Evolutionary conservation across 352 stramenopile genomes (phyloP).

Genomic region (Pythium pyrilobum): DNA sequence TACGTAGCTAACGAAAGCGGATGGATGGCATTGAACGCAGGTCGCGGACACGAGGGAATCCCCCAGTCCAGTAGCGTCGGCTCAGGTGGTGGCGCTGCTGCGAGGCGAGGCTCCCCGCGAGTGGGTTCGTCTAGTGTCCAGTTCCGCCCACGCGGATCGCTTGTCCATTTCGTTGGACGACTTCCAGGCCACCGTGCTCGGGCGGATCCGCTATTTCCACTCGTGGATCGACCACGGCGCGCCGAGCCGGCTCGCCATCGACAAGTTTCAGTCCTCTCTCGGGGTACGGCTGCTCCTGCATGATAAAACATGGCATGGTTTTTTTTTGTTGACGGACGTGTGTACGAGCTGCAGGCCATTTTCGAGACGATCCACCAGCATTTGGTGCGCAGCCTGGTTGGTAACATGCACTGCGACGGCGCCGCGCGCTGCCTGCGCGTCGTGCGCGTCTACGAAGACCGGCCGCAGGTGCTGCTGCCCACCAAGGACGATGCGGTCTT

Average conservation of each 20-base stretch:
- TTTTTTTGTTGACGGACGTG: not conserved
- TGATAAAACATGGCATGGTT: not conserved
- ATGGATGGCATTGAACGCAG: not conserved
- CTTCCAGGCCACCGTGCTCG: conserved; percentile 32
- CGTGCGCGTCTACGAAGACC: conserved; percentile 37
- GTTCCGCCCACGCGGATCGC: not conserved
- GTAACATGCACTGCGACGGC: conserved; percentile 24
- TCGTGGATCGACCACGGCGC: conserved; percentile 23
- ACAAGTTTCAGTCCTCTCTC: conserved; percentile 34
- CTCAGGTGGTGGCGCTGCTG: not conserved
- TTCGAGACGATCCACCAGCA: conserved; percentile 53
- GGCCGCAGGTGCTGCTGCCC: not conserved
- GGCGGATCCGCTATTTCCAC: conserved; percentile 35
- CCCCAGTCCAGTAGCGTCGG: not conserved
- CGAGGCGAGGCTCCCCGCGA: not conserved
- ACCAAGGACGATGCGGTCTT: conserved; percentile 9
- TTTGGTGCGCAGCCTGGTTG: conserved; percentile 43
- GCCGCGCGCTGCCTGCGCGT: conserved; percentile 30
- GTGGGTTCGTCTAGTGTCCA: not conserved
- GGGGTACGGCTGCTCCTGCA: not conserved
- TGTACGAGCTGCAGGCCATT: conserved; percentile 21
- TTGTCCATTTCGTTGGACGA: conserved; percentile 15
- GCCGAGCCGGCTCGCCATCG: conserved; percentile 24
- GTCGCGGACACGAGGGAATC: conserved; percentile 1
- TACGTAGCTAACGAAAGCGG: not conserved